A percentile compares a stretch with the other conserved stretches of the same genome.
Evolutionary conservation across 2,329 filamentous ascomycete genomes (phyloP).

Genomic region (Tolypocladium paradoxum): DNA sequence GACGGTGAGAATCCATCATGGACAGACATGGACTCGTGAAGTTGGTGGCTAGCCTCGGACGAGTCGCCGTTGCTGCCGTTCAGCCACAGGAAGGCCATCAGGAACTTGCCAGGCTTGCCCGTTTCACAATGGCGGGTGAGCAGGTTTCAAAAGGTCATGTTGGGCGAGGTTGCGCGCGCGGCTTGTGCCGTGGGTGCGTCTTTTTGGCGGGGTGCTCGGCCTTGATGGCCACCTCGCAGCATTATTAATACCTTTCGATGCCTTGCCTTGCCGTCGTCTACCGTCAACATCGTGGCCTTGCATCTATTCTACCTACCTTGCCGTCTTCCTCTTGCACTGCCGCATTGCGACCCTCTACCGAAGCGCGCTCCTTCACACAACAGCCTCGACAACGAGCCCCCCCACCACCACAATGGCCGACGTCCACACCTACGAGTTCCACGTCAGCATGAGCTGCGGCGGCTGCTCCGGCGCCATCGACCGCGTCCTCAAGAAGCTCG

Average conservation of each 20-base stretch:
- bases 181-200: neutral
- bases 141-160: neutral
- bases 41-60: too few relatives aligned
- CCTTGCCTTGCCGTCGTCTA: neutral
- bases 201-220: slow-evolving; percentile 2
- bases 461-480: slow-evolving; percentile 94
- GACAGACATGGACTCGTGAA: too few relatives aligned
- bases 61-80: too few relatives aligned
- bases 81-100: too few relatives aligned
- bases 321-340: neutral
- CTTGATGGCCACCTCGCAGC: neutral
- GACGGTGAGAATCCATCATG: too few relatives aligned
- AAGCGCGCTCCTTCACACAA: neutral
- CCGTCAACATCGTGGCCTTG: neutral
- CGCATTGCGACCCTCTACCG: neutral
- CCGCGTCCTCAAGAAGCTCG: slow-evolving; percentile 82
- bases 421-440: slow-evolving; percentile 87
- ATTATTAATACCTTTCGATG: neutral
- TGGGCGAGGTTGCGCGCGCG: neutral
- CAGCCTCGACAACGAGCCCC: neutral
- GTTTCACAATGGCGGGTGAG: neutral
- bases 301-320: neutral
- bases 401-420: slow-evolving; percentile 46
- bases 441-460: slow-evolving; percentile 86
- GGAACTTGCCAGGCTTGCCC: neutral